Conservation (phyloP, 31 red algal species). For the Endocladia muricata region DNA sequence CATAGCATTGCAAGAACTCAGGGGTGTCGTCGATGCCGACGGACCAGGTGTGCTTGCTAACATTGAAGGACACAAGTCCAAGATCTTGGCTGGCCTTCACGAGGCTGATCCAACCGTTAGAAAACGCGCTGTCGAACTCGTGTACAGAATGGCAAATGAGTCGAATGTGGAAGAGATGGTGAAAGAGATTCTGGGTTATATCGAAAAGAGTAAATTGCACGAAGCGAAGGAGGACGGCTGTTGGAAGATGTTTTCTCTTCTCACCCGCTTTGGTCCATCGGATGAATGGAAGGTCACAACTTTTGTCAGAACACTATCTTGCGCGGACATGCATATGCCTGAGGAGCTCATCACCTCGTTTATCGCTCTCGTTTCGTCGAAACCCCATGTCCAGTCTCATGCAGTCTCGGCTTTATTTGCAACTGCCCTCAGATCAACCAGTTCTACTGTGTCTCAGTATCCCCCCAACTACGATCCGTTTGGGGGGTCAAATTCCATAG, state of each 20-base stretch:
- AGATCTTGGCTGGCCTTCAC: constrained; percentile 69
- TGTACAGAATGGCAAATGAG: constrained; percentile 70
- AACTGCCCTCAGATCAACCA: neutral
- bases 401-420: constrained; percentile 22
- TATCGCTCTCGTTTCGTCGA: constrained; percentile 44
- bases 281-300: constrained; percentile 49
- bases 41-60: constrained; percentile 15
- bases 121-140: constrained; percentile 73
- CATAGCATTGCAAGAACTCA: constrained; percentile 80
- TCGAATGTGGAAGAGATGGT: constrained; percentile 67
- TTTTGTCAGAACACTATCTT: constrained; percentile 34
- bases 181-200: constrained; percentile 57
- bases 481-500: neutral
- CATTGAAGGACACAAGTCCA: constrained; percentile 55
- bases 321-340: constrained; percentile 45
- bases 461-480: neutral
- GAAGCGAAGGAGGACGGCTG: constrained; percentile 41
- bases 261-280: constrained; percentile 20
- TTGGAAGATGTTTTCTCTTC: constrained; percentile 35
- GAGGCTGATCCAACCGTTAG: constrained; percentile 87
- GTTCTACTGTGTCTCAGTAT: too few relatives aligned
- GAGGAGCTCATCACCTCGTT: constrained; percentile 52
- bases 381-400: constrained; percentile 36
- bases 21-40: constrained; percentile 39
- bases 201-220: constrained; percentile 26